Evolutionary conservation across 2,329 filamentous ascomycete species (phyloP).

Genomic region (Ophiosphaerella narmari): DNA sequence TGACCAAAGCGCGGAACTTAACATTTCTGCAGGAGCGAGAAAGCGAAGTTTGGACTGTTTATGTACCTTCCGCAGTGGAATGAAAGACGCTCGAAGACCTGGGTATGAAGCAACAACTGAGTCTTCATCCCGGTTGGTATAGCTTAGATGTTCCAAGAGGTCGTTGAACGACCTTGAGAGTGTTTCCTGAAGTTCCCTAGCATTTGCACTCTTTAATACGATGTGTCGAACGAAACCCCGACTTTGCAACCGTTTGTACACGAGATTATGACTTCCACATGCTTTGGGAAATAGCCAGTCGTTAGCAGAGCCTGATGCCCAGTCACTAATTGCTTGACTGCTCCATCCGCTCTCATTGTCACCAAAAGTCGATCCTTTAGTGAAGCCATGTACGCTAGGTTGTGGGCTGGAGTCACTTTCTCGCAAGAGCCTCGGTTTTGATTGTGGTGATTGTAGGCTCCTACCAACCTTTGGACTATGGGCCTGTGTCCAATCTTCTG

Average conservation of each 20-base stretch:
- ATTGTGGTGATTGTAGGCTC: constrained; percentile 5
- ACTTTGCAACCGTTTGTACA: constrained; percentile 74
- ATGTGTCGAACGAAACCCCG: constrained; percentile 72
- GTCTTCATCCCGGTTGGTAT: constrained; percentile 34
- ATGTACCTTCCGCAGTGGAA: constrained; percentile 77
- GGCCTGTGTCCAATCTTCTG: constrained; percentile 55
- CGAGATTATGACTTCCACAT: constrained; percentile 64
- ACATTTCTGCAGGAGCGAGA: constrained; percentile 71
- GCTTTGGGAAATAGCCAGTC: constrained; percentile 72
- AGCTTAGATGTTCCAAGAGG: constrained; percentile 47
- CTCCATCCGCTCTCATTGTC: constrained; percentile 54
- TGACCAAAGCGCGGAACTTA: constrained; percentile 73
- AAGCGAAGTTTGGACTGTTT: constrained; percentile 75
- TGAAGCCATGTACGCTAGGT: constrained; percentile 11
- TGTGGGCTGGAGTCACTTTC: constrained; percentile 34
- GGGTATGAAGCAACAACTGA: constrained; percentile 43
- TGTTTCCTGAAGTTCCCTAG: constrained; percentile 68
- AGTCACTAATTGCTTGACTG: constrained; percentile 54
- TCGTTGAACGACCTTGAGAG: constrained; percentile 66
- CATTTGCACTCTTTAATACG: constrained; percentile 65
- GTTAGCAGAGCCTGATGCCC: constrained; percentile 51
- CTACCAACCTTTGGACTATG: constrained; percentile 18
- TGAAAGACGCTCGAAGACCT: constrained; percentile 69
- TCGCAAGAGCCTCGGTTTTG: constrained; percentile 7
- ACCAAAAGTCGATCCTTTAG: constrained; percentile 23